A percentile compares a stretch with the other conserved stretches of the same genome.
These are phyloP conservation scores for Pittosporum tobira DNA, from an alignment of 129 eudicot genomes.

Conservation along the genomic window DNA sequence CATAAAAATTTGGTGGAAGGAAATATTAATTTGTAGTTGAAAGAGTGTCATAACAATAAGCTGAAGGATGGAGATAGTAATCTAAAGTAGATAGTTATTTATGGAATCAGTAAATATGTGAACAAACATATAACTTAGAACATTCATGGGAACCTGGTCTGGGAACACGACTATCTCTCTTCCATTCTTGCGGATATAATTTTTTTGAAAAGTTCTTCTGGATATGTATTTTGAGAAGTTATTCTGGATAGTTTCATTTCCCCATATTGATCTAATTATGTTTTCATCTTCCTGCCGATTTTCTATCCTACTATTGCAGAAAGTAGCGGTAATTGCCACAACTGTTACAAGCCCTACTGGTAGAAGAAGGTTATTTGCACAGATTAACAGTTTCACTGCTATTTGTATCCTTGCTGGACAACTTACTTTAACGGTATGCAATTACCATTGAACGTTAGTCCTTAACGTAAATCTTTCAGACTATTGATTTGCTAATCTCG, in stretches of 20 bases:
- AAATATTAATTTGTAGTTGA: too few relatives aligned
- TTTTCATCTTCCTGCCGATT: conserved; percentile 4
- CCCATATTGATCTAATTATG: not conserved
- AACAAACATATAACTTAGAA: too few relatives aligned
- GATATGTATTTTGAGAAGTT: too few relatives aligned
- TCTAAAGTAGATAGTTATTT: too few relatives aligned
- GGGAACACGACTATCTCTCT: too few relatives aligned
- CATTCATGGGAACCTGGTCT: too few relatives aligned
- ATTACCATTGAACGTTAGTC: not conserved
- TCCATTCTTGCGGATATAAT: too few relatives aligned
- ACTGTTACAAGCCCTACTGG: conserved; percentile 63
- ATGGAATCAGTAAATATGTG: too few relatives aligned
- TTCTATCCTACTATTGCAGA: conserved; percentile 39
- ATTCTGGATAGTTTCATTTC: not conserved
- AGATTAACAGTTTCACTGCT: conserved; percentile 90
- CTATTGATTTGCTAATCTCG: not conserved
- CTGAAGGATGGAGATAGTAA: too few relatives aligned
- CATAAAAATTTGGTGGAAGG: too few relatives aligned
- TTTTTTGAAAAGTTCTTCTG: too few relatives aligned
- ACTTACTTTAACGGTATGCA: conserved; percentile 77
- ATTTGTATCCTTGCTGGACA: conserved; percentile 89
- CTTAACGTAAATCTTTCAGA: not conserved
- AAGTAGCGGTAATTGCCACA: conserved; percentile 72
- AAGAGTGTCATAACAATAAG: too few relatives aligned
- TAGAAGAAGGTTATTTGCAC: conserved; percentile 74